phyloP scores from a whole-genome alignment of 148 eudicot genomes.

The Vaccinium darrowii region DNA sequence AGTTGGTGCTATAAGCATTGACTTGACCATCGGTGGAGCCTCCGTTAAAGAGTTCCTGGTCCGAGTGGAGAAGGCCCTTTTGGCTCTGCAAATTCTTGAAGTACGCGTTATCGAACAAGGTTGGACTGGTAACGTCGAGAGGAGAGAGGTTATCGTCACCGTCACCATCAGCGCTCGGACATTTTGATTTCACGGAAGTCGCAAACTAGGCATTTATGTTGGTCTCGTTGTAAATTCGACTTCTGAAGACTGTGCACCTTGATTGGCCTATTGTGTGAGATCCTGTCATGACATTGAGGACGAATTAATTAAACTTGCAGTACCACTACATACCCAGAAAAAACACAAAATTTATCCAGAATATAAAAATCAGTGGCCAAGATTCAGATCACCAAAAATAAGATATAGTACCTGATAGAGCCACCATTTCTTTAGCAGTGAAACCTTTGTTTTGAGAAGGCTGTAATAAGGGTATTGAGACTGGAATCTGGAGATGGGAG shows the following conservation, averaged over 20 bases:
- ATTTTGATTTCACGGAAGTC: constrained; percentile 31
- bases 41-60: constrained; percentile 48
- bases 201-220: constrained; percentile 57
- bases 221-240: constrained; percentile 49
- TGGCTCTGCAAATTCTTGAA: constrained; percentile 35
- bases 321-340: too few relatives aligned
- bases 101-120: constrained; percentile 52
- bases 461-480: constrained; percentile 39
- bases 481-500: background rate
- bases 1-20: constrained; percentile 35
- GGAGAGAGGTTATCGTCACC: constrained; percentile 47
- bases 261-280: constrained; percentile 41
- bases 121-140: constrained; percentile 46
- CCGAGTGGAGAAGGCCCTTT: constrained; percentile 63
- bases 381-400: too few relatives aligned
- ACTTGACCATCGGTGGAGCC: constrained; percentile 61
- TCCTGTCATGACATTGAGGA: background rate
- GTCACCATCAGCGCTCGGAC: constrained; percentile 50
- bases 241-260: constrained; percentile 46
- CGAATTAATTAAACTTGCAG: background rate
- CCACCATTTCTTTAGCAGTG: constrained; percentile 9
- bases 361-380: too few relatives aligned
- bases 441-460: constrained; percentile 59
- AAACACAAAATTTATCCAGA: too few relatives aligned
- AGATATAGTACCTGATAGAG: background rate